These are phyloP conservation scores for Yamadazyma trypodendri DNA, from an alignment of 1,139 yeast genomes.

Conservation along the genomic window DNA sequence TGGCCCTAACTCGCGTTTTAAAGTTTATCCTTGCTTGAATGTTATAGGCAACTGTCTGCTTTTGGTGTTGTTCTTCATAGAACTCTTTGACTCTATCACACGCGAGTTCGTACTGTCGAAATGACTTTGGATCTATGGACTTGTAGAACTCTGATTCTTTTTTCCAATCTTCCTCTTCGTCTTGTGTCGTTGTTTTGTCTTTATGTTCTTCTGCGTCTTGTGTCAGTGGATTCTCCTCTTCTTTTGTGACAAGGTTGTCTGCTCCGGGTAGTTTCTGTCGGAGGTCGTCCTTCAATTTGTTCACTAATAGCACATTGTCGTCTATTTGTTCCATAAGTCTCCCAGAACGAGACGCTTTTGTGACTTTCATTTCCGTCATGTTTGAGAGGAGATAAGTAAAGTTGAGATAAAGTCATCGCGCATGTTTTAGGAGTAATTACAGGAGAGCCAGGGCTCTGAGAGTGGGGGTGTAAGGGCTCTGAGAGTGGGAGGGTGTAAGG, in stretches of 20 bases:
- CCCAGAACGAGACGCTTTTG: constrained; percentile 13
- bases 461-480: too few species aligned
- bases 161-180: constrained; percentile 18
- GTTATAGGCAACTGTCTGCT: constrained; percentile 72
- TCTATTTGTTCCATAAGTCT: constrained; percentile 35
- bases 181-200: background rate
- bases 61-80: constrained; percentile 66
- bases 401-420: background rate
- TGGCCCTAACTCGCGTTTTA: constrained; percentile 63
- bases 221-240: background rate
- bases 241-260: too few species aligned
- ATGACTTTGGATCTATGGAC: constrained; percentile 41
- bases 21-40: constrained; percentile 70
- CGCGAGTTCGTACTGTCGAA: constrained; percentile 68
- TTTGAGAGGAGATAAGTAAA: background rate
- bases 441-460: too few species aligned
- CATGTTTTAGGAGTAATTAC: too few species aligned
- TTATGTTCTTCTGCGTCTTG: background rate
- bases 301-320: constrained; percentile 33
- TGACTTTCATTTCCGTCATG: background rate
- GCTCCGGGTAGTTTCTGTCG: constrained; percentile 5
- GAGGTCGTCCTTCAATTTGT: constrained; percentile 25
- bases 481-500: too few species aligned
- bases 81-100: constrained; percentile 67
- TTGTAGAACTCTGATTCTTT: constrained; percentile 33